Conservation (phyloP, 2,329 filamentous ascomycete genomes). For the Graphilbum ipis-grandicollis region DNA sequence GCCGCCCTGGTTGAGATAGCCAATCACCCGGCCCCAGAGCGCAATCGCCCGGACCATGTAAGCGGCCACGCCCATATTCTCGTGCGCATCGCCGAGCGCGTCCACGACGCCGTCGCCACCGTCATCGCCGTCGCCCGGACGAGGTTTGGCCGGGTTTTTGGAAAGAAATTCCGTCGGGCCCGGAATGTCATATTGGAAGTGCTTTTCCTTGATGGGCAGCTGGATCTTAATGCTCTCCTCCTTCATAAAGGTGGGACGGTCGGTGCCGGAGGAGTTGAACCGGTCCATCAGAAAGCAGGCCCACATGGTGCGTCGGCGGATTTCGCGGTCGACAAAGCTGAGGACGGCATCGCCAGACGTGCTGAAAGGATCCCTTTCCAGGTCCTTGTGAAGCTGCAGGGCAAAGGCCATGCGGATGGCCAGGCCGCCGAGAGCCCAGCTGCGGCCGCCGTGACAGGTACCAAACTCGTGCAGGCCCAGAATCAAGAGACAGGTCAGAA, state of each 20-base stretch:
- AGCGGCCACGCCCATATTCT: slow-evolving; percentile 88
- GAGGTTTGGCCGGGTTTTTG: slow-evolving; percentile 22
- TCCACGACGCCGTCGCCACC: slow-evolving; percentile 48
- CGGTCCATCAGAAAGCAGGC: slow-evolving; percentile 94
- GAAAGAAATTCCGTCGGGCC: slow-evolving; percentile 71
- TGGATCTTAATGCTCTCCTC: slow-evolving; percentile 82
- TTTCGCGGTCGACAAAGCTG: slow-evolving; percentile 86
- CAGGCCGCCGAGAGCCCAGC: slow-evolving; percentile 90
- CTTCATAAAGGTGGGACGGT: slow-evolving; percentile 77
- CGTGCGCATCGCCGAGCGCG: slow-evolving; percentile 55
- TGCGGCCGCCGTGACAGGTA: slow-evolving; percentile 87
- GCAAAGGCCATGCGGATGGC: slow-evolving; percentile 96
- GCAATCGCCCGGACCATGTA: slow-evolving; percentile 76
- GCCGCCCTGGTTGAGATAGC: slow-evolving; percentile 79
- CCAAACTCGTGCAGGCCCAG: slow-evolving; percentile 90
- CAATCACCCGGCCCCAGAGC: slow-evolving; percentile 78
- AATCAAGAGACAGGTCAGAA: slow-evolving; percentile 76
- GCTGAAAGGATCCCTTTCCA: slow-evolving; percentile 64
- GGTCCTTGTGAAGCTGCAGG: slow-evolving; percentile 78
- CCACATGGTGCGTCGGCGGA: slow-evolving; percentile 91
- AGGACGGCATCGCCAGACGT: slow-evolving; percentile 46
- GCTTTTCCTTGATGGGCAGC: slow-evolving; percentile 74
- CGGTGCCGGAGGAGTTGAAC: slow-evolving; percentile 90
- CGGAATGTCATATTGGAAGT: slow-evolving; percentile 82
- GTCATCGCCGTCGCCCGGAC: slow-evolving; percentile 37